A percentile compares a stretch with the other conserved stretches of the same genome.
phyloP scores from a whole-genome alignment of 306 rosid species.

The Ziziphus jujuba region DNA sequence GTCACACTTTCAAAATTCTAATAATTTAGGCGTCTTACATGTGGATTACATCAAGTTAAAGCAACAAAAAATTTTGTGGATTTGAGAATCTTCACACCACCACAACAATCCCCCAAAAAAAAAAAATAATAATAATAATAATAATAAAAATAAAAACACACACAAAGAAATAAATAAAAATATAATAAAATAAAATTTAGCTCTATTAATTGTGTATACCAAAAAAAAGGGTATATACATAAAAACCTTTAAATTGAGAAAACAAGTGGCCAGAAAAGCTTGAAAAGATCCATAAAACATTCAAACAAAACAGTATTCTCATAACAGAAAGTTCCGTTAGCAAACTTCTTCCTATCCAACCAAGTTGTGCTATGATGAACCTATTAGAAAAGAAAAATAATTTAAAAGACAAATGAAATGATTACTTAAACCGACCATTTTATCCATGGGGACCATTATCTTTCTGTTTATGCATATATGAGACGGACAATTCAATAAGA shows the following conservation, averaged over 20 bases:
- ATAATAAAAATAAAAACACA: no score
- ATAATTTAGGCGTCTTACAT: slow-evolving; percentile 2
- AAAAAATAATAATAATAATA: background rate
- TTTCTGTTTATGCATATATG: background rate
- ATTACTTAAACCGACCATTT: slow-evolving; percentile 24
- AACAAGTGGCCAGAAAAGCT: slow-evolving; percentile 12
- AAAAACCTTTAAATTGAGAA: background rate
- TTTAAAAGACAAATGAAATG: background rate
- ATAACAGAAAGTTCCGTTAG: slow-evolving; percentile 31
- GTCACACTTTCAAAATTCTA: background rate
- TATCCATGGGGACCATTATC: slow-evolving; percentile 17
- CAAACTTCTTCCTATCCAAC: slow-evolving; percentile 14
- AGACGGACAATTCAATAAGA: slow-evolving; percentile 25
- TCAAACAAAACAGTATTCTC: slow-evolving; percentile 35
- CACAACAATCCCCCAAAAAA: no score
- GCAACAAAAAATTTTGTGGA: background rate
- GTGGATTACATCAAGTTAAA: slow-evolving; percentile 12
- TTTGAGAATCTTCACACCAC: background rate
- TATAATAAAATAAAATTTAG: background rate
- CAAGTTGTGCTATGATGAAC: background rate
- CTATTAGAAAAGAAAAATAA: background rate
- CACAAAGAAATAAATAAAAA: background rate
- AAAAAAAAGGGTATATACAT: background rate
- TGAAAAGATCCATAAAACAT: background rate
- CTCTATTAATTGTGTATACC: background rate